Percentiles rank a stretch among this genome's conserved stretches.
These are phyloP conservation scores for Sugiyamaella marilandica DNA, from an alignment of 805 yeast genomes.

Conservation along the genomic window DNA sequence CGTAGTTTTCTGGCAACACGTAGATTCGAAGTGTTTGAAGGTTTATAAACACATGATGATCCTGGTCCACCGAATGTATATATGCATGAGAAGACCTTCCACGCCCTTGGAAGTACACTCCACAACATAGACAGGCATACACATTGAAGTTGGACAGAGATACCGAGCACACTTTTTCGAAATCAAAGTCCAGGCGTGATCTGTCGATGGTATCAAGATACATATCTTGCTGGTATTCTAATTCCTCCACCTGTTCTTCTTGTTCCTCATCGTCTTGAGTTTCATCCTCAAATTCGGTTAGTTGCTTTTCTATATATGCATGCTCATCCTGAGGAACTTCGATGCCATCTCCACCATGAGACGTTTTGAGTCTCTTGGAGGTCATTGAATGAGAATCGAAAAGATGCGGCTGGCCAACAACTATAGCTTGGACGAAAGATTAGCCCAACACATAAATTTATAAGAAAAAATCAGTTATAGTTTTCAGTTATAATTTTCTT, in stretches of 20 bases:
- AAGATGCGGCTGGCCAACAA: background rate
- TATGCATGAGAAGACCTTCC: conserved; percentile 61
- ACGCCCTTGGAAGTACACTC: conserved; percentile 68
- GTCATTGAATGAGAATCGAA: background rate
- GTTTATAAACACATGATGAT: conserved; percentile 61
- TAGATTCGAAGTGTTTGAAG: conserved; percentile 47
- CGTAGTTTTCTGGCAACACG: conserved; percentile 59
- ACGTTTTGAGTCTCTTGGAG: background rate
- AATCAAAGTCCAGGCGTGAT: conserved; percentile 57
- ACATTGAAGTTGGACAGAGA: conserved; percentile 58
- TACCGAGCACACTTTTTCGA: conserved; percentile 60
- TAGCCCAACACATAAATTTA: too few relatives aligned
- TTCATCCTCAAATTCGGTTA: background rate
- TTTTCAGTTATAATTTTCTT: too few relatives aligned
- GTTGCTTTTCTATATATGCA: background rate
- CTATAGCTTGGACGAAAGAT: too few relatives aligned
- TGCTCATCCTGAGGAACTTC: background rate
- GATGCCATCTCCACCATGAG: background rate
- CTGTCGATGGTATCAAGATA: conserved; percentile 38
- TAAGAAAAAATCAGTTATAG: too few relatives aligned
- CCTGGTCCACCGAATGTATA: conserved; percentile 55
- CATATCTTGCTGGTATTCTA: conserved; percentile 3
- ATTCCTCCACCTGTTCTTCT: background rate
- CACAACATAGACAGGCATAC: conserved; percentile 71
- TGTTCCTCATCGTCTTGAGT: background rate